Conservation (phyloP, 768 basidiomycete genomes). For the Neoboletus magnificus region DNA sequence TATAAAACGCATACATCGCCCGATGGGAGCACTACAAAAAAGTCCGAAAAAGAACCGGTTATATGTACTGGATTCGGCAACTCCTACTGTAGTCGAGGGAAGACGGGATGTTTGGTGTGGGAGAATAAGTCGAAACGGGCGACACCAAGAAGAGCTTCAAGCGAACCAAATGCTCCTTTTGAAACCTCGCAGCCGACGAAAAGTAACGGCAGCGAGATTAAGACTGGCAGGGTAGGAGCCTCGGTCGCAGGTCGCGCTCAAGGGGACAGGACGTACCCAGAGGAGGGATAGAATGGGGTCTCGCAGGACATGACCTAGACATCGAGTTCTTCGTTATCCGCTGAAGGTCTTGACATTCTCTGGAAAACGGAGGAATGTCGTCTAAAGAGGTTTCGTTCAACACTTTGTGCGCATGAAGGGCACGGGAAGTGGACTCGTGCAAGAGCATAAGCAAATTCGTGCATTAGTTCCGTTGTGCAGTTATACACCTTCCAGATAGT, state of each 20-base stretch:
- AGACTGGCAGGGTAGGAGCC: neutral
- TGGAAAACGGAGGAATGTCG: no score
- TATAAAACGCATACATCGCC: neutral
- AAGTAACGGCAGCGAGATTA: slow-evolving; percentile 1
- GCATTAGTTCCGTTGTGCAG: neutral
- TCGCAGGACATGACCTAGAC: neutral
- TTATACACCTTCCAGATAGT: neutral
- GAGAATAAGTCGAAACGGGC: neutral
- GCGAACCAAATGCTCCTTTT: neutral
- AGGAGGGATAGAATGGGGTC: neutral
- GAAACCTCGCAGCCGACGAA: neutral
- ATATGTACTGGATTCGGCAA: neutral
- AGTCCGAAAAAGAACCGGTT: slow-evolving; percentile 4
- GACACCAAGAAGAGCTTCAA: neutral
- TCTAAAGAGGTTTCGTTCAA: neutral
- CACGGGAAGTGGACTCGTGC: no score
- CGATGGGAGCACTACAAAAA: neutral
- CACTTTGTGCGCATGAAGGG: no score
- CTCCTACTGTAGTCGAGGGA: neutral
- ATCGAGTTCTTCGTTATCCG: neutral
- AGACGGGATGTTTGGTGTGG: neutral
- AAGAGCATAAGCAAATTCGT: neutral
- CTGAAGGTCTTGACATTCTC: neutral
- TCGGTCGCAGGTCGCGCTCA: neutral
- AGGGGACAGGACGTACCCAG: neutral